These are phyloP conservation scores for Suillus clintonianus DNA, from an alignment of 768 basidiomycete species.

Conservation along the genomic window DNA sequence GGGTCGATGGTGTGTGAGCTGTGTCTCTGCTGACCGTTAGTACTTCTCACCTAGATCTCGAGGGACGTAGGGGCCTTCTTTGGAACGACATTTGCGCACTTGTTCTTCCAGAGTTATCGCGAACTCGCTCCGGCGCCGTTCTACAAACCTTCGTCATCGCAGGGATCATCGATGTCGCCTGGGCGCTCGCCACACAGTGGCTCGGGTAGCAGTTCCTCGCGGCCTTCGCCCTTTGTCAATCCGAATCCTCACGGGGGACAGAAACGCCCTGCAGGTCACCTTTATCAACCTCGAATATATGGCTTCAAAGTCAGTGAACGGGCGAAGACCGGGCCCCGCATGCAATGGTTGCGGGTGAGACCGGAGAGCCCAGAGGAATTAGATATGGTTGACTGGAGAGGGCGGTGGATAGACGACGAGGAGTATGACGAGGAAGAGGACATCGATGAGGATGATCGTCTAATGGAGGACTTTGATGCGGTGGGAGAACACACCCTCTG, in stretches of 20 bases:
- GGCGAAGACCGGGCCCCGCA: slow-evolving; percentile 92
- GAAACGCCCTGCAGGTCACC: slow-evolving; percentile 81
- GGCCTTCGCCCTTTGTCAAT: slow-evolving; percentile 70
- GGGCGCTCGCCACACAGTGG: slow-evolving; percentile 56
- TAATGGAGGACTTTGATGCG: slow-evolving; percentile 87
- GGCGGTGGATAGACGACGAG: slow-evolving; percentile 82
- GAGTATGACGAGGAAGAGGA: slow-evolving; percentile 70
- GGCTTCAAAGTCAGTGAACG: slow-evolving; percentile 97
- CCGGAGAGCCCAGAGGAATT: slow-evolving; percentile 81
- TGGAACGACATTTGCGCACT: slow-evolving; percentile 96
- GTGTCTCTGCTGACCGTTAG: slow-evolving; percentile 8
- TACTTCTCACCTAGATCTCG: slow-evolving; percentile 14
- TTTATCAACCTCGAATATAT: slow-evolving; percentile 92
- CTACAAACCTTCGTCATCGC: slow-evolving; percentile 70
- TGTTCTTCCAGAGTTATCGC: slow-evolving; percentile 98
- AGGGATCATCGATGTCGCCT: slow-evolving; percentile 52
- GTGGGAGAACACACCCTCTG: slow-evolving; percentile 39
- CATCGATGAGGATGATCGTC: slow-evolving; percentile 59
- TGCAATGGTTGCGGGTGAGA: slow-evolving; percentile 93
- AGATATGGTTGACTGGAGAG: slow-evolving; percentile 88
- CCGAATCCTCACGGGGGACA: slow-evolving; percentile 90
- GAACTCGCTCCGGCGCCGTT: slow-evolving; percentile 94
- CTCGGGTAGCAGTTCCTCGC: slow-evolving; percentile 48
- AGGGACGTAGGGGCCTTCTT: slow-evolving; percentile 86
- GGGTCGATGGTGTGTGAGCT: slow-evolving; percentile 80